phyloP scores from a whole-genome alignment of 208 protist species.

The Leishmania tarentolae region DNA sequence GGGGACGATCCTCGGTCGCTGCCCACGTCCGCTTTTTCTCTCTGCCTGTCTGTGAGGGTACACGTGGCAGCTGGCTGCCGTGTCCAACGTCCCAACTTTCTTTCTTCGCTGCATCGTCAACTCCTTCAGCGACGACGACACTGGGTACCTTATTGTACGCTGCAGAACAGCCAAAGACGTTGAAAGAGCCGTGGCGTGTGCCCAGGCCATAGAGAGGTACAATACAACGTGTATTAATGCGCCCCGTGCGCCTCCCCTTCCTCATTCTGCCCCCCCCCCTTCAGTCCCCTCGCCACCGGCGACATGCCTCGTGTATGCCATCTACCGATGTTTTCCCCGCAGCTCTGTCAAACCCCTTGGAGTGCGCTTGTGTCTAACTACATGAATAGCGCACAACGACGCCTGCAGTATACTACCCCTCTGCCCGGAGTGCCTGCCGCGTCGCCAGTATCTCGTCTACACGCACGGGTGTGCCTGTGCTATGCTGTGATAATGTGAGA shows the following conservation, averaged over 20 bases:
- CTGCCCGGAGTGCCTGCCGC: background rate
- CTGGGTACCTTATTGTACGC: background rate
- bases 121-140: background rate
- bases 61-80: background rate
- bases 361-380: background rate
- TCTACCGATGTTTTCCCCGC: background rate
- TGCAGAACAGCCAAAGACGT: background rate
- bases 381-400: background rate
- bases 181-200: background rate
- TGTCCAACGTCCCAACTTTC: background rate
- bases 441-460: slow-evolving; percentile 1
- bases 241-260: background rate
- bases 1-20: background rate
- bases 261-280: background rate
- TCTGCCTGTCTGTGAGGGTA: background rate
- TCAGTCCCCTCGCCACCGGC: background rate
- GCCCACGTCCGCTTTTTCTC: background rate
- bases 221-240: background rate
- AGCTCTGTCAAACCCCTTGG: background rate
- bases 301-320: background rate
- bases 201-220: background rate
- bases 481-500: background rate
- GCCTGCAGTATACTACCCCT: background rate
- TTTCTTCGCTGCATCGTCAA: background rate
- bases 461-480: background rate